phyloP scores from a whole-genome alignment of 768 basidiomycete species.

The Neoboletus subvelutipes region DNA sequence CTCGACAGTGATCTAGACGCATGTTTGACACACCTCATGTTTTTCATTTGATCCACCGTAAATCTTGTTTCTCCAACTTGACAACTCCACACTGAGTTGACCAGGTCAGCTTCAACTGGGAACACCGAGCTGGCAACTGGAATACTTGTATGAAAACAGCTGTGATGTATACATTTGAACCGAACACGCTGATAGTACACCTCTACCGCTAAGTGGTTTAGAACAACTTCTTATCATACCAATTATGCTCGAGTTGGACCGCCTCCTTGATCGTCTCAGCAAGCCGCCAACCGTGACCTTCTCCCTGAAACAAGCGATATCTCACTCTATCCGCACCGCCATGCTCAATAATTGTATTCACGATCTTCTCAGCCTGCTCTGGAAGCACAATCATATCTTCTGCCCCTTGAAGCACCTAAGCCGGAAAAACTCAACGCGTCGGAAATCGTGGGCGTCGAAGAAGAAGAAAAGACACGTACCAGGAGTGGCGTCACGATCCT shows the following conservation, averaged over 20 bases:
- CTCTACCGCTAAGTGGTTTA: background rate
- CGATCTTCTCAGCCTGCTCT: constrained; percentile 48
- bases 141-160: too few species aligned
- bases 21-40: too few species aligned
- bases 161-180: too few species aligned
- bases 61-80: too few species aligned
- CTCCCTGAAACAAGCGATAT: constrained; percentile 43
- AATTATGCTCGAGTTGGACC: constrained; percentile 35
- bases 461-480: constrained; percentile 38
- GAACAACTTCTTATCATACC: constrained; percentile 31
- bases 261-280: constrained; percentile 37
- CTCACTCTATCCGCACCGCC: constrained; percentile 31
- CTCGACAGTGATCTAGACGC: too few species aligned
- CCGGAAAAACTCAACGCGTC: constrained; percentile 9
- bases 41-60: too few species aligned
- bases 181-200: background rate
- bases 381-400: constrained; percentile 66
- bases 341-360: constrained; percentile 22
- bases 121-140: too few species aligned
- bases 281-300: constrained; percentile 44
- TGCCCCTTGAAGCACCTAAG: constrained; percentile 68
- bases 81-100: too few species aligned
- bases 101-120: too few species aligned
- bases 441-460: background rate
- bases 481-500: constrained; percentile 63